Base-by-base conservation (phyloP, 768 basidiomycete species). In the Mycena maculata region DNA sequence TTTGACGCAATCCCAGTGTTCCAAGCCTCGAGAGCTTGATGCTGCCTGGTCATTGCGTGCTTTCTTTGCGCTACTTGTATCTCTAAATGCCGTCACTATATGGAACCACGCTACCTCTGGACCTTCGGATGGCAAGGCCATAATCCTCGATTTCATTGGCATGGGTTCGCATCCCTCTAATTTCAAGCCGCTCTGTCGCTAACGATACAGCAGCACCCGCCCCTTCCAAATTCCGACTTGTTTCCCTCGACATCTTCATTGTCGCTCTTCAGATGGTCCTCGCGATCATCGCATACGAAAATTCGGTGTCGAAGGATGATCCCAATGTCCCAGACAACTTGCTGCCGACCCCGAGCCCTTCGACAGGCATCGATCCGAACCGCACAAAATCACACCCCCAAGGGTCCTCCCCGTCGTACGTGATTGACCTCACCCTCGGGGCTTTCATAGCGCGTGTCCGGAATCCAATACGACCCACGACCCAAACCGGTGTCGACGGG, bases 141-240 rank as follows among this genome's bases (percentile, higher is more conserved):
- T 93, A 72, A 77, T 94, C 36, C 86, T 94, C 65, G 92, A 94
- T 75, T 94, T 94, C 73, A 85, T 94, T 63, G 92, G 93, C 60
- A 83, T 88, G 83, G 87, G 93, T 93, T 71, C 54, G 89, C 83
- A 18, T 20, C 15, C 18, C 38, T 23, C 28, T 3, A 42, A 31
- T 36, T 41, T 55, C 41, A 5, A 23, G 47, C 10, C 9, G 3
- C 28, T 18, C 13, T 2, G 23, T 45, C 25, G 44, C 54, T 66
- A 36, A 71, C 44, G 30, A 13, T 31, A 16, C 54, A 67, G 55
- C 69, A 91, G 89, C 84, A 41, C 84, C 87, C 71, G 73, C 76
- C 38, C 91, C 93, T n/a, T 89, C 91, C 42, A 90, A 83, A 76
- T 64, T 85, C 22, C 89, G 90, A 65, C 84, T 94, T 42, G 77